Evolutionary conservation across 2,329 filamentous ascomycete genomes (phyloP).

Genomic region (Colletotrichum sp.): DNA sequence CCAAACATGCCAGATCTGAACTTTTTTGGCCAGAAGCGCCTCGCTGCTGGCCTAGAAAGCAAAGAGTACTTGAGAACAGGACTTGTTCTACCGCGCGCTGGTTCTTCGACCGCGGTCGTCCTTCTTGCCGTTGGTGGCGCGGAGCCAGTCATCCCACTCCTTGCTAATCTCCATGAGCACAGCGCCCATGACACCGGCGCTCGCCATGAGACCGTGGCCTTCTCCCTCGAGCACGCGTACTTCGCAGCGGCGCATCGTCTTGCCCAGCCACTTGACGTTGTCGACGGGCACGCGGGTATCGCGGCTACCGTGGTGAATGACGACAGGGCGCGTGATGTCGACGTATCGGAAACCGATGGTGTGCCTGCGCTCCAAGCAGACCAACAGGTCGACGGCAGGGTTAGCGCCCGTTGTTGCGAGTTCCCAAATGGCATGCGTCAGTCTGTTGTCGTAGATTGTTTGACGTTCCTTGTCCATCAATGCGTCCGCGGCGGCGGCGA

Average conservation of each 20-base stretch:
- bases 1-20: not conserved
- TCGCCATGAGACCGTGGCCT: slow-evolving; percentile 95
- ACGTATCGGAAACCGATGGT: slow-evolving; percentile 96
- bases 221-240: slow-evolving; percentile 90
- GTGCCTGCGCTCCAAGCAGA: slow-evolving; percentile 89
- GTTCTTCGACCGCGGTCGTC: slow-evolving; percentile 20
- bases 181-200: slow-evolving; percentile 87
- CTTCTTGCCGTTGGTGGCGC: slow-evolving; percentile 48
- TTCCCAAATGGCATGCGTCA: slow-evolving; percentile 95
- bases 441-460: slow-evolving; percentile 77
- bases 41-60: not conserved
- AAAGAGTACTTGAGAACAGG: not conserved
- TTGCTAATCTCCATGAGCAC: slow-evolving; percentile 94
- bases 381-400: slow-evolving; percentile 89
- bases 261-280: slow-evolving; percentile 93
- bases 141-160: slow-evolving; percentile 91
- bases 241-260: slow-evolving; percentile 92
- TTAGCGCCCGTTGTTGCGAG: slow-evolving; percentile 90
- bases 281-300: slow-evolving; percentile 93
- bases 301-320: slow-evolving; percentile 92
- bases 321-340: slow-evolving; percentile 88
- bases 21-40: not conserved
- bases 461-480: slow-evolving; percentile 75
- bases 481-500: slow-evolving; percentile 63
- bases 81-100: not conserved